phyloP scores from a whole-genome alignment of 148 eudicot species.

The Fagopyrum homotropicum region DNA sequence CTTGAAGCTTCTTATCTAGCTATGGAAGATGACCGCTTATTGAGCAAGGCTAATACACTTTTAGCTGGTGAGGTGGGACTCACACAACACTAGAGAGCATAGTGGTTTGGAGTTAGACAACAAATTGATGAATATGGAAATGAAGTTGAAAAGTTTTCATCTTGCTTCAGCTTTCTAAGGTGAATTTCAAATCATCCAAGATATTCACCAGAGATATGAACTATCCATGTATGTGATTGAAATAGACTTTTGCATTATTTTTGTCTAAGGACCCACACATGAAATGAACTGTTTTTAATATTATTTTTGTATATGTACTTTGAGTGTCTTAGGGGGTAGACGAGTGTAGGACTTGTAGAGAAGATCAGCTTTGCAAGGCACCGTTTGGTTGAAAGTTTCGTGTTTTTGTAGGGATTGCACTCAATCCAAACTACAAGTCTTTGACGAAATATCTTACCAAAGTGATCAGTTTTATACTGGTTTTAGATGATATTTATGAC shows the following conservation, averaged over 20 bases:
- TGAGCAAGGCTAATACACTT: conserved; percentile 7
- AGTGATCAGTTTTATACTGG: conserved; percentile 28
- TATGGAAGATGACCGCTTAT: conserved; percentile 22
- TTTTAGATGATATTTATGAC: conserved; percentile 49
- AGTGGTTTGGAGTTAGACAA: conserved; percentile 37
- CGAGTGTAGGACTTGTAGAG: conserved; percentile 27
- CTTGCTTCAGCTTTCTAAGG: conserved; percentile 27
- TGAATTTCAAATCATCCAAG: conserved; percentile 44
- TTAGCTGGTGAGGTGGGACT: conserved; percentile 12
- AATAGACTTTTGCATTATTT: background rate
- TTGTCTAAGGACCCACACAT: background rate
- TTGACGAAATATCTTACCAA: conserved; percentile 41
- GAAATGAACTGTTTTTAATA: background rate
- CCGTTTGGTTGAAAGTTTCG: conserved; percentile 41
- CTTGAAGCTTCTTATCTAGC: conserved; percentile 33
- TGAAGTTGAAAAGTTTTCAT: conserved; percentile 8
- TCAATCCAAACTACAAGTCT: conserved; percentile 29
- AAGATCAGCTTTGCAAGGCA: conserved; percentile 35
- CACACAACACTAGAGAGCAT: conserved; percentile 30
- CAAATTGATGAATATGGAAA: conserved; percentile 19
- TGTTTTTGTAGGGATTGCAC: conserved; percentile 42
- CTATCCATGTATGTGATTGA: conserved; percentile 23
- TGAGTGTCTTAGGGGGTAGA: conserved; percentile 46
- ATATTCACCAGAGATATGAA: conserved; percentile 31
- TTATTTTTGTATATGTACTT: background rate